These are phyloP conservation scores for Actinomortierella ambigua DNA, from an alignment of 371 early-diverging fungal species.

Conservation along the genomic window DNA sequence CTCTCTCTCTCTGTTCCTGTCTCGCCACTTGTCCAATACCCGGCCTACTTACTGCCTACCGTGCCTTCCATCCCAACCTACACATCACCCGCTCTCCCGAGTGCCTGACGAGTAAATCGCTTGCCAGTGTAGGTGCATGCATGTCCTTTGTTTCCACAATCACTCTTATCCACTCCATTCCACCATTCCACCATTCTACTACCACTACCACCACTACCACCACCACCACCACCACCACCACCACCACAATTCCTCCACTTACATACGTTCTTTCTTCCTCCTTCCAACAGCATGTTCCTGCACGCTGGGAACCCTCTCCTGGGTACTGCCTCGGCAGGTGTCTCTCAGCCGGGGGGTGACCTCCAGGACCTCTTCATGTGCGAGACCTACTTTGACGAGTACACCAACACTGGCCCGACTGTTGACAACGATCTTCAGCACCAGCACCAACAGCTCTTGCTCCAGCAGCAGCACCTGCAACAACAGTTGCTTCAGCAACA, in stretches of 20 bases:
- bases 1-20: no score
- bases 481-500: slow-evolving; percentile 5
- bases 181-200: no score
- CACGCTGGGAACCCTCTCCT: slow-evolving; percentile 40
- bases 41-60: no score
- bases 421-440: slow-evolving; percentile 24
- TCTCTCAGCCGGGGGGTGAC: slow-evolving; percentile 6
- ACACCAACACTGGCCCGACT: slow-evolving; percentile 32
- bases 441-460: slow-evolving; percentile 14
- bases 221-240: no score
- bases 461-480: slow-evolving; percentile 2
- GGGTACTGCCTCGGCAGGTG: slow-evolving; percentile 8
- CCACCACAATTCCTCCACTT: background rate
- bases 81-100: no score
- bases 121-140: no score
- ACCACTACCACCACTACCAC: no score
- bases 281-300: slow-evolving; percentile 24
- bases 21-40: no score
- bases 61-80: no score
- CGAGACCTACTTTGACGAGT: slow-evolving; percentile 48
- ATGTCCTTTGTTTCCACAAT: no score
- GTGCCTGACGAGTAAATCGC: no score
- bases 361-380: slow-evolving; percentile 47
- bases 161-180: no score
- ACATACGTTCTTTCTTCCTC: background rate